Percentiles rank a stretch among this genome's conserved stretches.
Conservation (phyloP, 2,329 filamentous ascomycete genomes). For the Fusarium palustre region DNA sequence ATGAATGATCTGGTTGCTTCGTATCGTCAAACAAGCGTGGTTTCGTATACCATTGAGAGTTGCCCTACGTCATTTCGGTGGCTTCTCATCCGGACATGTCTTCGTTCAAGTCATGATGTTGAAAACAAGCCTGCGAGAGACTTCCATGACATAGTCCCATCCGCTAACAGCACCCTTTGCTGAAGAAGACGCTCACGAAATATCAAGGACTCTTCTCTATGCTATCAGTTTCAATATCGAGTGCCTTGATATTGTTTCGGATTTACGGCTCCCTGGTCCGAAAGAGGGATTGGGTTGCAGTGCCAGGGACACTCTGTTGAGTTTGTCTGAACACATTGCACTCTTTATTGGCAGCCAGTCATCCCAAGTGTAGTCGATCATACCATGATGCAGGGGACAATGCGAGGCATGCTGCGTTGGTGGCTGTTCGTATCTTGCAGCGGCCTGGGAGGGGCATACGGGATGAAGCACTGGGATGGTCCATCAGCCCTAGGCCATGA, state of each 20-base stretch:
- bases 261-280: conserved; percentile 30
- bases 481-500: conserved; percentile 1
- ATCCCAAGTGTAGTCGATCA: conserved; percentile 24
- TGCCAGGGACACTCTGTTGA: conserved; percentile 26
- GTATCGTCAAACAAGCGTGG: background rate
- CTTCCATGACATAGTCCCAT: conserved; percentile 4
- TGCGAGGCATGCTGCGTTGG: conserved; percentile 25
- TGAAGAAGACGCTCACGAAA: background rate
- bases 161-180: background rate
- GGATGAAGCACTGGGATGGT: conserved; percentile 7
- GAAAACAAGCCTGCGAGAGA: background rate
- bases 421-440: conserved; percentile 24
- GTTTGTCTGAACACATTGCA: conserved; percentile 9
- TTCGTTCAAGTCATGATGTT: conserved; percentile 2
- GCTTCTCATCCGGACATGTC: conserved; percentile 4
- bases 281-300: conserved; percentile 32
- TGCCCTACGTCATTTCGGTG: conserved; percentile 4
- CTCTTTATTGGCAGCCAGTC: conserved; percentile 11
- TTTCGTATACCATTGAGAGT: background rate
- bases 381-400: conserved; percentile 35
- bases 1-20: conserved; percentile 49
- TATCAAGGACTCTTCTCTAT: conserved; percentile 5
- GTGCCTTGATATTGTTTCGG: conserved; percentile 18
- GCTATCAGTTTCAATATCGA: background rate
- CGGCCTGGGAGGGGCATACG: conserved; percentile 8